phyloP scores from a whole-genome alignment of 768 basidiomycete genomes.

The Pholiota molesta region DNA sequence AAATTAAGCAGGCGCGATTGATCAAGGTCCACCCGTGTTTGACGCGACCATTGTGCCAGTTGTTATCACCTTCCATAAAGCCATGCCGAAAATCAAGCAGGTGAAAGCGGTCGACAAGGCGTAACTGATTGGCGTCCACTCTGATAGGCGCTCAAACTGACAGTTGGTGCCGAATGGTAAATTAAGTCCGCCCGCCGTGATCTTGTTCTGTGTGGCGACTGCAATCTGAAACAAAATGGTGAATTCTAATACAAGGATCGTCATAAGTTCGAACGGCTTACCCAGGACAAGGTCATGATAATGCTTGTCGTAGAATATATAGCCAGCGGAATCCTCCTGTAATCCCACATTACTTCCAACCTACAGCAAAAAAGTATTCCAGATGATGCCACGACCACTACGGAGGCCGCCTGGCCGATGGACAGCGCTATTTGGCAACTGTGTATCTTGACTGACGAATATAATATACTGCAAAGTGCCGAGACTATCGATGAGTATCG shows the following conservation, averaged over 20 bases:
- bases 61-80: slow-evolving; percentile 25
- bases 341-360: slow-evolving; percentile 36
- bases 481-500: slow-evolving; percentile 36
- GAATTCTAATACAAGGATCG: background rate
- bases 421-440: slow-evolving; percentile 34
- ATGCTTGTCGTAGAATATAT: slow-evolving; percentile 26
- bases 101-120: slow-evolving; percentile 34
- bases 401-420: slow-evolving; percentile 30
- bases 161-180: slow-evolving; percentile 37
- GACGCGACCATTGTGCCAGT: slow-evolving; percentile 21
- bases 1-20: slow-evolving; percentile 32
- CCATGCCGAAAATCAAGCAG: slow-evolving; percentile 28
- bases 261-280: slow-evolving; percentile 9
- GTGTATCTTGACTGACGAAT: slow-evolving; percentile 28
- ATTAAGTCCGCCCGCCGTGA: slow-evolving; percentile 22
- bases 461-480: slow-evolving; percentile 29
- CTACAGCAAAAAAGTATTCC: slow-evolving; percentile 37
- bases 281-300: slow-evolving; percentile 35
- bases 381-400: slow-evolving; percentile 31
- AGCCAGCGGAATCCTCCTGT: slow-evolving; percentile 26
- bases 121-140: slow-evolving; percentile 37
- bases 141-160: slow-evolving; percentile 30
- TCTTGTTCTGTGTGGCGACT: slow-evolving; percentile 32
- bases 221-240: slow-evolving; percentile 25
- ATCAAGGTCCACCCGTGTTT: slow-evolving; percentile 27